Evolutionary conservation across 257 asterid species (phyloP).

Genomic region (Rubia yunnanensis): DNA sequence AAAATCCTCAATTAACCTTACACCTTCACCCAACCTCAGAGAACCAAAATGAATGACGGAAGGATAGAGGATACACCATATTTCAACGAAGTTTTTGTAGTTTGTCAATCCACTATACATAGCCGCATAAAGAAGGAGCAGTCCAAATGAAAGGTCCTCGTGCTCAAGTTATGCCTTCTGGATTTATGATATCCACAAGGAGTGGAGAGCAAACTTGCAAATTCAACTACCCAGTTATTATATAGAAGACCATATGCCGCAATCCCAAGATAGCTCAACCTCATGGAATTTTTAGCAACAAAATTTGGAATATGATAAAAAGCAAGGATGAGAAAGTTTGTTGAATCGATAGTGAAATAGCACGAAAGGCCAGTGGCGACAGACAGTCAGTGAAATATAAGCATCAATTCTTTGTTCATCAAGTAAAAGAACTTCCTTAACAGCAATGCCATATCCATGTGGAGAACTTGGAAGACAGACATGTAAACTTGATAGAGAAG

Average conservation of each 20-base stretch:
- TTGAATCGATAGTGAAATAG: background rate
- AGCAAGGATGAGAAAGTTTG: background rate
- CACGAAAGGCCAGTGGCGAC: background rate
- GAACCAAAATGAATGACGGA: too few species aligned
- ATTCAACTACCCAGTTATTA: background rate
- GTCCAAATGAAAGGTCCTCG: background rate
- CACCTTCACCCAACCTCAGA: too few species aligned
- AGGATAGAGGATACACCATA: too few species aligned
- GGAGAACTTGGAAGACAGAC: background rate
- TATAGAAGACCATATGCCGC: background rate
- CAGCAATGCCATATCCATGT: background rate
- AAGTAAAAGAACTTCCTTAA: background rate
- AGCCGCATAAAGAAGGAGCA: too few species aligned
- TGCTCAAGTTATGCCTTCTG: background rate
- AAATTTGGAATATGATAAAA: background rate
- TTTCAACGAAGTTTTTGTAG: too few species aligned
- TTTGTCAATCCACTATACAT: too few species aligned
- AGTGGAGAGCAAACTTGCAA: background rate
- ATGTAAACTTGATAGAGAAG: background rate
- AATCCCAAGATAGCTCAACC: background rate
- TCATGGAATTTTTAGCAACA: background rate
- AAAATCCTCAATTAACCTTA: too few species aligned
- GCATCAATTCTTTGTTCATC: background rate
- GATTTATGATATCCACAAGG: background rate
- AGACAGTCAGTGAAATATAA: background rate